Evolutionary conservation across 1,139 yeast species (phyloP).

Genomic region (Eremothecium sinecaudum): DNA sequence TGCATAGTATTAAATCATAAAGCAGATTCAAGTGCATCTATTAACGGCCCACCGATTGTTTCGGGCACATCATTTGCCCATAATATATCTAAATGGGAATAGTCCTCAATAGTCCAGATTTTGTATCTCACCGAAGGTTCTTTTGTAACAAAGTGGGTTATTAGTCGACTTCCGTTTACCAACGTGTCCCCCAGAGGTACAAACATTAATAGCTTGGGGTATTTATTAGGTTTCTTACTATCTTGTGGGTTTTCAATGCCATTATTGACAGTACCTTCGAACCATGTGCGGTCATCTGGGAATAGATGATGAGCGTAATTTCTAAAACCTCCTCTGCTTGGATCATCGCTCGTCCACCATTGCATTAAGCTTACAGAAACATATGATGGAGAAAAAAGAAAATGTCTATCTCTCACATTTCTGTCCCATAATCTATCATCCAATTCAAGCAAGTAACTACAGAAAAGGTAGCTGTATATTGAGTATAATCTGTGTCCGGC

Average conservation of each 20-base stretch:
- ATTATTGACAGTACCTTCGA: constrained; percentile 16
- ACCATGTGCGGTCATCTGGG: constrained; percentile 29
- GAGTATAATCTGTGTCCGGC: constrained; percentile 48
- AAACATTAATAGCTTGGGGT: constrained; percentile 37
- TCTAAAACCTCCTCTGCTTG: constrained; percentile 21
- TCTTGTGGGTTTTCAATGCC: constrained; percentile 9
- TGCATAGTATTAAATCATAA: too few relatives aligned
- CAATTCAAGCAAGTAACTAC: constrained; percentile 82
- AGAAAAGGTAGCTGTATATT: constrained; percentile 61
- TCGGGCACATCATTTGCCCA: constrained; percentile 78
- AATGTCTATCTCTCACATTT: constrained; percentile 57
- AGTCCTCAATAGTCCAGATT: constrained; percentile 41
- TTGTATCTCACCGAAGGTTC: constrained; percentile 41
- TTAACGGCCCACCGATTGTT: constrained; percentile 39
- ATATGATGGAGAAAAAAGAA: constrained; percentile 77
- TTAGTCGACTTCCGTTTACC: constrained; percentile 50
- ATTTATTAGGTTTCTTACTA: constrained; percentile 10
- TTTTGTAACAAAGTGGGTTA: constrained; percentile 39
- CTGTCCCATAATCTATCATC: constrained; percentile 68
- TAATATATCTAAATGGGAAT: constrained; percentile 82
- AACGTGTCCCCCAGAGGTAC: constrained; percentile 47
- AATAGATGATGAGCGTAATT: constrained; percentile 23
- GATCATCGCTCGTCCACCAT: constrained; percentile 63
- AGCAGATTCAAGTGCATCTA: constrained; percentile 9
- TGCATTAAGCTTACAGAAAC: constrained; percentile 73